Evolutionary conservation across 805 yeast genomes (phyloP).

Genomic region (Myxozyma sirexii): DNA sequence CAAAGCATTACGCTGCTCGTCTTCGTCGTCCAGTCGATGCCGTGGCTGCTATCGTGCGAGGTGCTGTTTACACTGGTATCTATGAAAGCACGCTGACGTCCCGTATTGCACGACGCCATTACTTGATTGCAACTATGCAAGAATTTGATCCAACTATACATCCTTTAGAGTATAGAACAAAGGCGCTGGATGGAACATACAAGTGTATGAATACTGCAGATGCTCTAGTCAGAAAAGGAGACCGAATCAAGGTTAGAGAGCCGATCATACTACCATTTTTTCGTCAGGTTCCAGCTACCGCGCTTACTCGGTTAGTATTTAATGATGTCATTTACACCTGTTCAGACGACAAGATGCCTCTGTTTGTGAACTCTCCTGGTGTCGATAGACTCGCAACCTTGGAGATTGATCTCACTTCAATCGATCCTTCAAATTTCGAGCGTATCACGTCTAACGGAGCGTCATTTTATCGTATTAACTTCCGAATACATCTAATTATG

Average conservation of each 20-base stretch:
- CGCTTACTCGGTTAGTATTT: slow-evolving; percentile 7
- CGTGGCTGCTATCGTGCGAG: slow-evolving; percentile 29
- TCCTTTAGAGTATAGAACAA: slow-evolving; percentile 15
- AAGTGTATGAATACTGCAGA: slow-evolving; percentile 18
- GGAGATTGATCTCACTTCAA: slow-evolving; percentile 18
- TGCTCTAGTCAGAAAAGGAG: slow-evolving; percentile 21
- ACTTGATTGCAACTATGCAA: slow-evolving; percentile 19
- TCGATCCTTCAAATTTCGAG: slow-evolving; percentile 3
- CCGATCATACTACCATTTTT: slow-evolving; percentile 7
- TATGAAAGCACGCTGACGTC: slow-evolving; percentile 23
- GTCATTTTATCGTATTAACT: slow-evolving; percentile 19
- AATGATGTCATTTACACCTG: slow-evolving; percentile 20
- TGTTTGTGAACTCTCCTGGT: slow-evolving; percentile 5
- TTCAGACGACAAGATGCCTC: slow-evolving; percentile 24
- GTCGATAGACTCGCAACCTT: slow-evolving; percentile 13
- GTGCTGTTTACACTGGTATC: slow-evolving; percentile 29
- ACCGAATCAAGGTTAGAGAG: slow-evolving; percentile 15
- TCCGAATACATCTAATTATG: slow-evolving; percentile 15
- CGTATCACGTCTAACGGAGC: not conserved
- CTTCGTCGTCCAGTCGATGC: slow-evolving; percentile 26
- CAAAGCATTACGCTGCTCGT: slow-evolving; percentile 13
- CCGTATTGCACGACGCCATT: slow-evolving; percentile 28
- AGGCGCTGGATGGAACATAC: slow-evolving; percentile 19
- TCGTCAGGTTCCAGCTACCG: slow-evolving; percentile 8
- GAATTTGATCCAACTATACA: slow-evolving; percentile 19